Evolutionary conservation across 768 basidiomycete species (phyloP), one percentile per base, ranked within the genome.

Genomic region (Cubamyces lactineus): DNA sequence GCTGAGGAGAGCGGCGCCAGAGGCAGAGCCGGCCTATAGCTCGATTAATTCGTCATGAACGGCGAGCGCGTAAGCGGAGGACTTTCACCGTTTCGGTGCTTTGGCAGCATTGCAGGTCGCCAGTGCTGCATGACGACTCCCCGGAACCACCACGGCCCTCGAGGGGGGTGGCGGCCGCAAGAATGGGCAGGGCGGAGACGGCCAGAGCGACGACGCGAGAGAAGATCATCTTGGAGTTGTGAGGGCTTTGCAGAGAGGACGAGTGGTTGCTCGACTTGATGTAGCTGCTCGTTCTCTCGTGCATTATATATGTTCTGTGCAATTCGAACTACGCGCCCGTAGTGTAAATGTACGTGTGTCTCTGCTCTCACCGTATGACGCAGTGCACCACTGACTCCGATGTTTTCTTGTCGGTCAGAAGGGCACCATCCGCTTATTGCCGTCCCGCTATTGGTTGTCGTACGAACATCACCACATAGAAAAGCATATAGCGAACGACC

Each of bases 81-180:
- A 2, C n/a, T 13, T n/a, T 8, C 41, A 53, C 51, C 38, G 12
- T 30, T 3, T 9, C 17, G 39, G 45, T 48, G 41, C 21, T 30
- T 7, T 28, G 16, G 41, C 57, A 58, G 57, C 57, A 58, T 41
- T 58, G 48, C 17, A 50, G 38, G n/a, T 38, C 8, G 5, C 39
- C 48, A 40, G 57, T 58, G 41, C 24, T 30, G 57, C 57, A 58
- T 3, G 48, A 50, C 21, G 12, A 17, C 8, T 9, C 41, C 2
- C 42, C 17, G 15, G 26, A 42, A 30, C 55, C 54, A 13, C 46
- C 48, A 19, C 47, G 57, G 41, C 40, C 38, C 13, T 57, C 55
- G 55, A 48, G 47, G 57, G 57, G 57, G 15, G 57, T 58, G 57
- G 57, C 57, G 57, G 57, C 57, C 40, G 57, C 57, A 58, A 58